Percentiles rank a stretch among this genome's conserved stretches.
These are phyloP conservation scores for Amaranthus tricolor DNA, from an alignment of 179 eudicot genomes.

Conservation along the genomic window DNA sequence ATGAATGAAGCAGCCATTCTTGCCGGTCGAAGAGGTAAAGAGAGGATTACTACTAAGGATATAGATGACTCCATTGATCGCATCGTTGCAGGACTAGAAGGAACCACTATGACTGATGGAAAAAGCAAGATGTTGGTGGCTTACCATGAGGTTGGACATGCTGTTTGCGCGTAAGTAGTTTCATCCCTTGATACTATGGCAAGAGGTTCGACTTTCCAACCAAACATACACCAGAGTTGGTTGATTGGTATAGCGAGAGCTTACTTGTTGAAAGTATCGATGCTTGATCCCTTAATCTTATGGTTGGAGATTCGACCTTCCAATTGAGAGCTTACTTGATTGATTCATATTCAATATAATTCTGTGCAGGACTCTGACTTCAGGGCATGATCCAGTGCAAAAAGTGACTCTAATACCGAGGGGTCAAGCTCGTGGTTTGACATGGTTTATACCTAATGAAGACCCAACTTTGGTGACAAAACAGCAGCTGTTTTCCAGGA, in stretches of 20 bases:
- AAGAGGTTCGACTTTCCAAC: too few relatives aligned
- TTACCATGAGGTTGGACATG: slow-evolving; percentile 96
- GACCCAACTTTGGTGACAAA: slow-evolving; percentile 58
- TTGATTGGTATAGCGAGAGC: too few relatives aligned
- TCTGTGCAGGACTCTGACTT: slow-evolving; percentile 50
- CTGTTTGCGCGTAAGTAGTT: slow-evolving; percentile 80
- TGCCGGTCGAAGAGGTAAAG: slow-evolving; percentile 92
- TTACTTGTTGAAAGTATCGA: too few relatives aligned
- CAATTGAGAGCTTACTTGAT: neutral
- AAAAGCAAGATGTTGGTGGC: slow-evolving; percentile 97
- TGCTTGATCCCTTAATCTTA: too few relatives aligned
- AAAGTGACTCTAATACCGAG: slow-evolving; percentile 75
- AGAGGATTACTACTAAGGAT: slow-evolving; percentile 78
- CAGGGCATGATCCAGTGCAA: slow-evolving; percentile 68
- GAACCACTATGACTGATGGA: slow-evolving; percentile 95
- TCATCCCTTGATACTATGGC: too few relatives aligned
- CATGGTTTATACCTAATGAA: slow-evolving; percentile 70
- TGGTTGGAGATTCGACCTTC: too few relatives aligned
- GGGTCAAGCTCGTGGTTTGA: slow-evolving; percentile 72
- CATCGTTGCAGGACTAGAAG: slow-evolving; percentile 98
- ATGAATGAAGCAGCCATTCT: slow-evolving; percentile 92
- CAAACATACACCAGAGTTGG: too few relatives aligned
- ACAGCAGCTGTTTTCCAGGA: slow-evolving; percentile 62
- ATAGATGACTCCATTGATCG: slow-evolving; percentile 96
- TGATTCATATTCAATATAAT: neutral